Evolutionary conservation across 2,329 filamentous ascomycete species (phyloP), one percentile per base, ranked within the genome.

Genomic region (Arthrobotrys conoides): DNA sequence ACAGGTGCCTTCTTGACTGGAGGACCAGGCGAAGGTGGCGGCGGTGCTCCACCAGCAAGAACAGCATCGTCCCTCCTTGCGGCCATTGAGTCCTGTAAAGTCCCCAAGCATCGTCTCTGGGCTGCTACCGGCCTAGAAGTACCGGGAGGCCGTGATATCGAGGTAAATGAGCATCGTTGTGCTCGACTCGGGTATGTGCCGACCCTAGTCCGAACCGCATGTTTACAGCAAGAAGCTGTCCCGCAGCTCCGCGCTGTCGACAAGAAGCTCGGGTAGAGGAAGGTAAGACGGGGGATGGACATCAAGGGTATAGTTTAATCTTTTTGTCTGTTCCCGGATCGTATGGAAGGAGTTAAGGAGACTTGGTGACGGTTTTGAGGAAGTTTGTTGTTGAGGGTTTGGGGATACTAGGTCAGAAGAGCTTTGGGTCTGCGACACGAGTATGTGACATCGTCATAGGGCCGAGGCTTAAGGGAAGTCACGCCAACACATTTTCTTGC

Each of bases 221-320:
- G 68, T 71, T 68, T 78, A 57, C 75, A 78, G 55, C 75, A 64
- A 16, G 57, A 61, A 18, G 68, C 63, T 10, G 68, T 22, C 33
- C 75, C 64, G 48, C 75, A 78, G 59, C 75, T 46, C 61, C 75
- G 61, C 68, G 68, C 68, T 20, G 68, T 78, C 41, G 68, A 72
- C 51, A 72, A 65, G 51, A 78, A 78, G 68, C 68, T 72, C 30
- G 75, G 75, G 51, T 78, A 72, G 41, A 78, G 75, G 24, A 78
- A 78, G 38, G 75, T 72, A 38, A 78, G 64, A 46, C 75, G 75
- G 22, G 75, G 75, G 3, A 78, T 57, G 48, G 75, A 78, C 75
- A 78, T 78, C 30, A 33, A 69, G 20, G 18, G 18, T 18, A 66
- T 22, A 22, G 9, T 22, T 24, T 49, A 46, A 61, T 48, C 1